These are phyloP conservation scores for Ophiosphaerella narmari DNA, from an alignment of 2,329 filamentous ascomycete genomes.

Conservation along the genomic window DNA sequence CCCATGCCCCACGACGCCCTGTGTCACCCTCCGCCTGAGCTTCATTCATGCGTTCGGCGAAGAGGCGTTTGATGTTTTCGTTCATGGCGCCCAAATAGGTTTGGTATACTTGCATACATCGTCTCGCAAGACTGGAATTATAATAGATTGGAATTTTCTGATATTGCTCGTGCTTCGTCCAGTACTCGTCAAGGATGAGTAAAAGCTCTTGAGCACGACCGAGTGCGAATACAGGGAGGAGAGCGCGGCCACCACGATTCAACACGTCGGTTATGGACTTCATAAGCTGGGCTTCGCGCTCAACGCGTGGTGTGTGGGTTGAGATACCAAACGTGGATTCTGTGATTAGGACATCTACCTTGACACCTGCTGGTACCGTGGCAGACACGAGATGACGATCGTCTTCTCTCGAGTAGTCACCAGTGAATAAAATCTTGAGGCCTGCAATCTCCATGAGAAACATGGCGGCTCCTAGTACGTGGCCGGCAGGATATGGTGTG, in stretches of 20 bases:
- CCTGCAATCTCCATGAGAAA: constrained; percentile 97
- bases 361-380: constrained; percentile 83
- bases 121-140: constrained; percentile 88
- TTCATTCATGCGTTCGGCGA: constrained; percentile 88
- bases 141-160: constrained; percentile 97
- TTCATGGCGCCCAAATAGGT: constrained; percentile 99
- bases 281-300: constrained; percentile 92
- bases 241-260: constrained; percentile 86
- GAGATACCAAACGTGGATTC: constrained; percentile 97
- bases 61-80: constrained; percentile 96
- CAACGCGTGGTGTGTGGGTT: constrained; percentile 85
- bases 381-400: constrained; percentile 95
- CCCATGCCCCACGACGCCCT: constrained; percentile 85
- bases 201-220: constrained; percentile 92
- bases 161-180: constrained; percentile 84
- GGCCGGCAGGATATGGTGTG: constrained; percentile 93
- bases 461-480: constrained; percentile 98
- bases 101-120: constrained; percentile 99
- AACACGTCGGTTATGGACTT: constrained; percentile 91
- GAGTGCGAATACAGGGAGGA: constrained; percentile 95
- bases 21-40: constrained; percentile 79
- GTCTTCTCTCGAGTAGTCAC: constrained; percentile 94
- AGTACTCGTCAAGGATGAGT: constrained; percentile 95
- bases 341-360: constrained; percentile 94
- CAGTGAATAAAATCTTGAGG: constrained; percentile 95